Percentiles rank a stretch among this genome's conserved stretches.
Evolutionary conservation across 129 eudicot genomes (phyloP).

Genomic region (Rutidosis leptorrhynchoides): DNA sequence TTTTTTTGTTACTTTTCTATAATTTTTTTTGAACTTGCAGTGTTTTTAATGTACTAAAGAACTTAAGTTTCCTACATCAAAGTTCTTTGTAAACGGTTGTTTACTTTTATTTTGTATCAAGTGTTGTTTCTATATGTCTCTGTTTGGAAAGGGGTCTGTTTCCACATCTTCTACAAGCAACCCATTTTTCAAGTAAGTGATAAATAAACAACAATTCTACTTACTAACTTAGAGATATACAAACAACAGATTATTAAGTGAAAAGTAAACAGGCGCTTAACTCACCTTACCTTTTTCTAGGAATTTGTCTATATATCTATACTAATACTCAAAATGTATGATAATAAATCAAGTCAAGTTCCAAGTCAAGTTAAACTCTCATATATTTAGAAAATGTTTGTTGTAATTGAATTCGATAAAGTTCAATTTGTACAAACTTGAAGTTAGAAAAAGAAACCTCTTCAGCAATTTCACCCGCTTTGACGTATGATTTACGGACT

Average conservation of each 20-base stretch:
- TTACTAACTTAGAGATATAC: no score
- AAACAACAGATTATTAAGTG: no score
- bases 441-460: conserved; percentile 49
- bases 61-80: neutral
- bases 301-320: neutral
- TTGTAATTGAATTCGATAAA: neutral
- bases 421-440: neutral
- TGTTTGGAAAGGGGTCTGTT: no score
- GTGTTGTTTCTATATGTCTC: no score
- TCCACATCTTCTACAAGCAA: no score
- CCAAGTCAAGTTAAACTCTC: neutral
- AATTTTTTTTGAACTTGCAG: neutral
- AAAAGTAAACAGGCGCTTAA: no score
- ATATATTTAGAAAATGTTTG: no score
- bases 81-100: no score
- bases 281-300: neutral
- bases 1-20: neutral
- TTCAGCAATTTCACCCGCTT: conserved; percentile 97
- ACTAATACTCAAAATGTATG: neutral
- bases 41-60: no score
- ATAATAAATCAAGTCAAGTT: neutral
- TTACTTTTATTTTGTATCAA: no score
- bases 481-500: conserved; percentile 89
- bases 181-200: no score
- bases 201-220: no score